Evolutionary conservation across 768 basidiomycete species (phyloP).

Genomic region (Suillus plorans): DNA sequence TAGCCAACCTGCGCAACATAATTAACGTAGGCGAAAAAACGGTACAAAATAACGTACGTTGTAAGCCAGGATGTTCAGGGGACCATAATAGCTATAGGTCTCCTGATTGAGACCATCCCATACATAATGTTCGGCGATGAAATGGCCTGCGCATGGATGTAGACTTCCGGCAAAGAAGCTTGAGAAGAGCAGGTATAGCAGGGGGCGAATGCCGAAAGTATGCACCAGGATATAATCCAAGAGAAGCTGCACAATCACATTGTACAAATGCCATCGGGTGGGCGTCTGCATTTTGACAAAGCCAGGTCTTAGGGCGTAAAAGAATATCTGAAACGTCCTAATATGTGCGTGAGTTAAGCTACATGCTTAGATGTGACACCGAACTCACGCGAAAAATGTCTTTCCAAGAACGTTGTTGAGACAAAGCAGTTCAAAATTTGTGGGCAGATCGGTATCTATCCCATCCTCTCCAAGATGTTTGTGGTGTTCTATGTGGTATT

Average conservation of each 20-base stretch:
- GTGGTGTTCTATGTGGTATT: conserved; percentile 96
- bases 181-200: conserved; percentile 83
- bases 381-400: conserved; percentile 90
- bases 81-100: conserved; percentile 96
- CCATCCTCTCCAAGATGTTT: conserved; percentile 95
- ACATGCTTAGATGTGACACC: conserved; percentile 1
- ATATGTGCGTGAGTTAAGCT: conserved; percentile 7
- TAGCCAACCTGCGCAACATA: conserved; percentile 74
- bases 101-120: conserved; percentile 93
- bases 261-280: conserved; percentile 84
- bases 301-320: conserved; percentile 95
- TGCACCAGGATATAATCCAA: conserved; percentile 72
- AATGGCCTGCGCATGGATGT: conserved; percentile 96
- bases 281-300: conserved; percentile 83
- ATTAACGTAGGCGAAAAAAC: conserved; percentile 3
- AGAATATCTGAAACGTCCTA: conserved; percentile 96
- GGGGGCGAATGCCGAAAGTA: conserved; percentile 43
- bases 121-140: conserved; percentile 96
- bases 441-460: conserved; percentile 94
- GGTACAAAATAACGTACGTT: conserved; percentile 59
- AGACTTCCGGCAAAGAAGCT: conserved; percentile 96
- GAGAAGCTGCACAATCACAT: conserved; percentile 64
- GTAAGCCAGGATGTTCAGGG: conserved; percentile 86
- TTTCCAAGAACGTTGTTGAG: conserved; percentile 97
- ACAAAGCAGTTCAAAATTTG: conserved; percentile 76